These are phyloP conservation scores for Fusarium coffeatum DNA, from an alignment of 2,329 filamentous ascomycete genomes.

Conservation along the genomic window DNA sequence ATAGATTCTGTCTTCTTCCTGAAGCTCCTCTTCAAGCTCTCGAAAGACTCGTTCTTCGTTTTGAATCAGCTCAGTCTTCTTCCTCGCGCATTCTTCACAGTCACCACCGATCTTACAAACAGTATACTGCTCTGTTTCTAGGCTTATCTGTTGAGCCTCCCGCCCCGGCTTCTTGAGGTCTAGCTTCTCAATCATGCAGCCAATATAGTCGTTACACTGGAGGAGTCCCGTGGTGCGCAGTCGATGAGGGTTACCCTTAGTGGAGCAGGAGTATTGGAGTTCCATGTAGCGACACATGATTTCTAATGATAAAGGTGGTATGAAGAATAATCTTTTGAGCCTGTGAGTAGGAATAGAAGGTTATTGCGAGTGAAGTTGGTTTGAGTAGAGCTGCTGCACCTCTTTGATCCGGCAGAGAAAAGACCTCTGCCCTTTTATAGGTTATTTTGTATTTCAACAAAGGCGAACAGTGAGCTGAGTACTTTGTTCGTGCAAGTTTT, in stretches of 20 bases:
- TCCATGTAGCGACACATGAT: constrained; percentile 22
- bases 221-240: not conserved
- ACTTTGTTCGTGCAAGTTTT: not conserved
- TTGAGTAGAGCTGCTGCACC: not conserved
- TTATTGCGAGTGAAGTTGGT: not conserved
- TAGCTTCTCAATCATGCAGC: not conserved
- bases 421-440: not conserved
- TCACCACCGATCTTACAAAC: not conserved
- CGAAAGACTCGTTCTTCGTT: constrained; percentile 1
- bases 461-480: not conserved
- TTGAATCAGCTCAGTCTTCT: not conserved
- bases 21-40: not conserved
- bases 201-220: constrained; percentile 11
- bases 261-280: constrained; percentile 27
- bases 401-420: not conserved
- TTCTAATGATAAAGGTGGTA: not conserved
- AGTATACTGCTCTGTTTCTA: not conserved
- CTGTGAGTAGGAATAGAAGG: not conserved
- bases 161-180: not conserved
- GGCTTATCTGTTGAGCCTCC: not conserved
- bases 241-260: not conserved
- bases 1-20: not conserved
- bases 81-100: not conserved
- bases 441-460: not conserved
- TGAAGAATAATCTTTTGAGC: not conserved